Conservation (phyloP, 495 filamentous ascomycete genomes). For the Penicillium egyptiacum region DNA sequence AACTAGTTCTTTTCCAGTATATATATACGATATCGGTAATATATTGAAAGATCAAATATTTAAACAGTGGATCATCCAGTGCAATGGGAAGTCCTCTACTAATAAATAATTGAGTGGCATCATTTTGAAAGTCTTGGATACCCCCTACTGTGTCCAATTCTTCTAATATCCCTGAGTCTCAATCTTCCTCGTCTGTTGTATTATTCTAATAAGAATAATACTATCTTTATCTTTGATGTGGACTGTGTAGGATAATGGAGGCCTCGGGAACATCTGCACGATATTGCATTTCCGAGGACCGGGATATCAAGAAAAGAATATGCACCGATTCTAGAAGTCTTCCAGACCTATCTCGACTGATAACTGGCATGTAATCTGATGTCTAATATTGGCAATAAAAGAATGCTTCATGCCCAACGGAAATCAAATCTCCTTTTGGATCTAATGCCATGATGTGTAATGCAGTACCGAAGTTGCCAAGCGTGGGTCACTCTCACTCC, state of each 20-base stretch:
- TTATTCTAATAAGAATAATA: neutral
- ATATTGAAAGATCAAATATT: no score
- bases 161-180: neutral
- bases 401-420: neutral
- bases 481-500: conserved; percentile 12
- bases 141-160: neutral
- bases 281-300: neutral
- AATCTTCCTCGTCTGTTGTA: neutral
- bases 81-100: no score
- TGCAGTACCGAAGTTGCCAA: conserved; percentile 2
- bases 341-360: neutral
- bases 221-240: neutral
- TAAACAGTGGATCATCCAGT: no score
- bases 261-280: conserved; percentile 1
- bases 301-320: neutral
- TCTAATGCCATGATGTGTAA: conserved; percentile 12
- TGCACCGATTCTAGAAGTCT: neutral
- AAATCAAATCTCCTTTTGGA: no score
- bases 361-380: no score
- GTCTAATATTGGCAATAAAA: neutral
- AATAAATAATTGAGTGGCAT: neutral
- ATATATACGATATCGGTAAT: no score
- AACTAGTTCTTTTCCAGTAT: no score
- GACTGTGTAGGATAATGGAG: neutral
- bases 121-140: neutral